Evolutionary conservation across 371 early-diverging fungal species (phyloP).

Genomic region (Rhizopus arrhizus): DNA sequence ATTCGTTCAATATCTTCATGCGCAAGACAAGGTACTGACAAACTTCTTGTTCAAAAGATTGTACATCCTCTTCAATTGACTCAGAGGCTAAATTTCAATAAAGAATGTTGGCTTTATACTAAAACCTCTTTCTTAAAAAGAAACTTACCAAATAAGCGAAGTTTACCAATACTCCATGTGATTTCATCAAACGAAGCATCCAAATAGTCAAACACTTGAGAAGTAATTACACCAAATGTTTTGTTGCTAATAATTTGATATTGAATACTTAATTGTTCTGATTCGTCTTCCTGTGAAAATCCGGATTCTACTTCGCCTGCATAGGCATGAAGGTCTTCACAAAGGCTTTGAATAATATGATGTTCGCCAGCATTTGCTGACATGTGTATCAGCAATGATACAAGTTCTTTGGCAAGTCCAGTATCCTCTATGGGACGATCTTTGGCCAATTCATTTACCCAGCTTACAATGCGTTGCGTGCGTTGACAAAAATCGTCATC

Average conservation of each 20-base stretch:
- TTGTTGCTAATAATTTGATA: conserved; percentile 45
- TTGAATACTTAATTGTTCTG: conserved; percentile 4
- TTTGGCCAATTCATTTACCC: conserved; percentile 40
- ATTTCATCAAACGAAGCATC: conserved; percentile 49
- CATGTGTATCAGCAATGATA: conserved; percentile 32
- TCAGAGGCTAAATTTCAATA: conserved; percentile 5
- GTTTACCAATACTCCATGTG: conserved; percentile 44
- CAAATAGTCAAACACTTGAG: conserved; percentile 38
- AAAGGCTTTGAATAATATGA: conserved; percentile 30
- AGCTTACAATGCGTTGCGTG: conserved; percentile 22
- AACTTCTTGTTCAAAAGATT: conserved; percentile 34
- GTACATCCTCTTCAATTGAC: conserved; percentile 15
- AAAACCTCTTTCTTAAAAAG: background rate
- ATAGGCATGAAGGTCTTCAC: conserved; percentile 37
- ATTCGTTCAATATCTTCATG: conserved; percentile 31
- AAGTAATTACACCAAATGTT: conserved; percentile 28
- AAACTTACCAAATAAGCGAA: conserved; percentile 36
- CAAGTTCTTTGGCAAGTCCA: conserved; percentile 32
- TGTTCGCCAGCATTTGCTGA: conserved; percentile 36
- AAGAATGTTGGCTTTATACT: no score
- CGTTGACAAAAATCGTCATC: conserved; percentile 13
- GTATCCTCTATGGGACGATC: conserved; percentile 47
- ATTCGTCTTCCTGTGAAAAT: conserved; percentile 13
- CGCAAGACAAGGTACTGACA: conserved; percentile 32
- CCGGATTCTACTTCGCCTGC: conserved; percentile 36